Conservation (phyloP, 331 rosid species). For the Stylosanthes scabra region DNA sequence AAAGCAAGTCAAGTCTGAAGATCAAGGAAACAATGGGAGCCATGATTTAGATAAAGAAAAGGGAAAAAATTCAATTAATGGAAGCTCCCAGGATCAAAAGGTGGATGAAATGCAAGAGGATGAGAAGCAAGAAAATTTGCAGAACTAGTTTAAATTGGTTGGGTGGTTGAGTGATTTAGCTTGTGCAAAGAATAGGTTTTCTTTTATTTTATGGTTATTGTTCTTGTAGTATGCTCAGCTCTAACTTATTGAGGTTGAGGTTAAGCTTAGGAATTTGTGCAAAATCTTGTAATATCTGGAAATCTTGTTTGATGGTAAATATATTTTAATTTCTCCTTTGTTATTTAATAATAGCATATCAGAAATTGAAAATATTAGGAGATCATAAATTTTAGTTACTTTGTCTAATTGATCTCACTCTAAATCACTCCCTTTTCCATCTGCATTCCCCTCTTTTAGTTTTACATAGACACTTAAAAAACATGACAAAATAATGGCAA, state of each 20-base stretch:
- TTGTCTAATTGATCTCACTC: too few species aligned
- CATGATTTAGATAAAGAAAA: constrained; percentile 27
- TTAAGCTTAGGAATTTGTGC: not conserved
- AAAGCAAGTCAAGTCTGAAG: not conserved
- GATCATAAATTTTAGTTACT: too few species aligned
- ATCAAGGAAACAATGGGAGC: constrained; percentile 34
- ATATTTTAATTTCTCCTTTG: not conserved
- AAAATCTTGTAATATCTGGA: constrained; percentile 5
- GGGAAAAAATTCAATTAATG: constrained; percentile 32
- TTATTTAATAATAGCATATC: too few species aligned
- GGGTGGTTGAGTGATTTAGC: constrained; percentile 11
- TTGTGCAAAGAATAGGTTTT: constrained; percentile 10
- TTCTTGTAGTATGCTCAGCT: not conserved
- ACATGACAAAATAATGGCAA: too few species aligned
- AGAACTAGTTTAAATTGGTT: constrained; percentile 20
- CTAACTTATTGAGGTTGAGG: constrained; percentile 9
- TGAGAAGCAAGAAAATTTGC: constrained; percentile 40
- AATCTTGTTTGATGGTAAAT: constrained; percentile 22
- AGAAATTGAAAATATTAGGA: too few species aligned
- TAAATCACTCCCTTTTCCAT: too few species aligned
- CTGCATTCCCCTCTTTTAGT: too few species aligned
- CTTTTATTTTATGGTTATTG: too few species aligned
- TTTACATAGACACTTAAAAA: too few species aligned
- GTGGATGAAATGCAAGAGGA: too few species aligned
- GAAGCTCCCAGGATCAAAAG: constrained; percentile 42